These are phyloP conservation scores for Sporothrix inflata DNA, from an alignment of 2,329 filamentous ascomycete species.

Conservation along the genomic window DNA sequence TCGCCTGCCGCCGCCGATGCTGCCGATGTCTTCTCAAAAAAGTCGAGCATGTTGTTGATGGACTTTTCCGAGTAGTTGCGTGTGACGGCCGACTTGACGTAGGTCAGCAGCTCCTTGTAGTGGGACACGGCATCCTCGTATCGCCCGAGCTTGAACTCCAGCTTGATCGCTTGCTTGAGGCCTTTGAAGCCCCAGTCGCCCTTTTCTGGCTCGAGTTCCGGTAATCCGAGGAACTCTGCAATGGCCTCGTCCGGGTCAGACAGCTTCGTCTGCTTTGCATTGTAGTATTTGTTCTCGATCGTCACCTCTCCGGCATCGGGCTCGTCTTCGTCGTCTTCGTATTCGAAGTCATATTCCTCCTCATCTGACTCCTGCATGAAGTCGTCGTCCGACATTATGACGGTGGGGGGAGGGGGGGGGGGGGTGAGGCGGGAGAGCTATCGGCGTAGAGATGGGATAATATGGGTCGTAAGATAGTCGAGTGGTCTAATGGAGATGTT, in stretches of 20 bases:
- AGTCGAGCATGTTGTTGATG: conserved; percentile 99
- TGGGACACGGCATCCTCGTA: conserved; percentile 89
- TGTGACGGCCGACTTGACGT: conserved; percentile 95
- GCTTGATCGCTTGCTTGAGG: conserved; percentile 95
- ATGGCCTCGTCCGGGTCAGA: conserved; percentile 87
- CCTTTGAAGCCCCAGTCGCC: conserved; percentile 99
- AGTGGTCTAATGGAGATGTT: neutral
- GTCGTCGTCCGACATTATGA: conserved; percentile 80
- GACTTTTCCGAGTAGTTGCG: conserved; percentile 99
- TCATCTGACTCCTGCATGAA: conserved; percentile 93
- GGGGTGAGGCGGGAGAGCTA: conserved; percentile 38
- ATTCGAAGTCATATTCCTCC: conserved; percentile 97
- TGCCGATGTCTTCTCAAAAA: conserved; percentile 86
- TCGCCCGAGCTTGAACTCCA: conserved; percentile 89
- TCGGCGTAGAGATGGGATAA: neutral
- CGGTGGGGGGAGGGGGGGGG: conserved; percentile 14
- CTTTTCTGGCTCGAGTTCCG: conserved; percentile 82
- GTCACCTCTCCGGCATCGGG: conserved; percentile 87
- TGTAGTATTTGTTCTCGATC: conserved; percentile 99
- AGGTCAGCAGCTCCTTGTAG: conserved; percentile 92
- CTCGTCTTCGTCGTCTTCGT: conserved; percentile 87
- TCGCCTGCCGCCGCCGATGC: conserved; percentile 46
- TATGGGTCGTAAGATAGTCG: neutral
- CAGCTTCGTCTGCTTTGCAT: conserved; percentile 93
- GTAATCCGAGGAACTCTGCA: conserved; percentile 88